Evolutionary conservation across 2,329 filamentous ascomycete species (phyloP), one percentile per base, ranked within the genome.

Genomic region (Stachybotrys chlorohalonatus): DNA sequence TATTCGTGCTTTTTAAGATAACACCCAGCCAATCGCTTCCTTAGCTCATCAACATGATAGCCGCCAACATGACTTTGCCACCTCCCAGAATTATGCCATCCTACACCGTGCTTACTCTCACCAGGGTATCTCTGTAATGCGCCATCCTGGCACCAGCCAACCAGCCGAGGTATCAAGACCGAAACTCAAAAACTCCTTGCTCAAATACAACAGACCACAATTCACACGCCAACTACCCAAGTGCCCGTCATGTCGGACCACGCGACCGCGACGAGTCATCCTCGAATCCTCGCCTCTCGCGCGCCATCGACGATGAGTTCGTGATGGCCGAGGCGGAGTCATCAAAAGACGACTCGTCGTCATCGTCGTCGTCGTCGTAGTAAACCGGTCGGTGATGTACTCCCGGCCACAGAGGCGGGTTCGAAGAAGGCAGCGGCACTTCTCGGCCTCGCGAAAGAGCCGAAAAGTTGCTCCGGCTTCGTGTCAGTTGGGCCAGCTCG

Each of bases 381-480:
- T 68, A 67, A 31, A 58, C 57, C 53, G 57, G 59, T 48, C 68
- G 64, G 7, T 67, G 61, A 52, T 68, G 62, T 5, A 75, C 70
- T 11, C 73, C 73, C 2, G 72, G 71, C 73, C 73, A 75, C n/a
- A 75, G 61, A 2, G 73, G 73, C n/a, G 73, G 73, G 17, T 69
- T 69, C 16, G 60, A 66, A 1, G 64, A 52, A 11, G 69, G 65
- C 11, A 69, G 58, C 11, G 61, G 59, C n/a, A 54, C 47, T 6
- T 70, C 66, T 7, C 60, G 61, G 36, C 62, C 64, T 8, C 55
- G 51, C 8, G 56, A 55, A 13, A 9, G 47, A 2, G 51, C 46
- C 7, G 61, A 60, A 42, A 60, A 58, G 16, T 58, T 60, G 55
- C 62, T 63, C 55, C 62, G 57, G 46, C 59, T 62, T 36, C 59